Evolutionary conservation across 2,329 filamentous ascomycete species (phyloP).

Genomic region (Ophiostoma himal-ulmi): DNA sequence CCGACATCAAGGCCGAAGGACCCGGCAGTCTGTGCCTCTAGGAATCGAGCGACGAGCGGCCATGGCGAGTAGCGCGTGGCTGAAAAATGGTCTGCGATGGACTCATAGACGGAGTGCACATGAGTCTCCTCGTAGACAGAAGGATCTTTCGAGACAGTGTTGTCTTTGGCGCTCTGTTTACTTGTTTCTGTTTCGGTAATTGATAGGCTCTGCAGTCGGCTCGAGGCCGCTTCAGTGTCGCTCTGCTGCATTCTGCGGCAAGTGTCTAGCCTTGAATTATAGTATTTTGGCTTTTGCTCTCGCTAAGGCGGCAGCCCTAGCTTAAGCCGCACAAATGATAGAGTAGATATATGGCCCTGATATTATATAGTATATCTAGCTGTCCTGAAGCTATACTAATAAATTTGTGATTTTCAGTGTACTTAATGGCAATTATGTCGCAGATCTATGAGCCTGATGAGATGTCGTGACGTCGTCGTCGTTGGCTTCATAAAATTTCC

Average conservation of each 20-base stretch:
- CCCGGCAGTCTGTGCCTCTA: constrained; percentile 59
- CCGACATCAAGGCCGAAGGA: constrained; percentile 84
- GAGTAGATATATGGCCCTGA: not conserved
- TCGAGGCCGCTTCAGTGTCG: not conserved
- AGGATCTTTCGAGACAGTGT: constrained; percentile 8
- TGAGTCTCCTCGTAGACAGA: constrained; percentile 73
- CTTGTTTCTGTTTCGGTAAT: not conserved
- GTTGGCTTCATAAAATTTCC: constrained; percentile 8
- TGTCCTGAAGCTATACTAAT: no score
- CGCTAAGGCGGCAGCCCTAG: not conserved
- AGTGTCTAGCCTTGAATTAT: not conserved
- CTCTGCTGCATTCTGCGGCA: not conserved
- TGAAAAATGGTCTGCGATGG: constrained; percentile 79
- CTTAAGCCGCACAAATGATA: no score
- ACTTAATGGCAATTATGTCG: not conserved
- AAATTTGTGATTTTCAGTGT: not conserved
- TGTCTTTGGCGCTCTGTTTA: not conserved
- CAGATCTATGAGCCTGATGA: not conserved
- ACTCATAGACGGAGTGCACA: constrained; percentile 87
- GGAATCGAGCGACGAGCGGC: constrained; percentile 81
- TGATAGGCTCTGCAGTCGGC: not conserved
- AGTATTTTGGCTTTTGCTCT: not conserved
- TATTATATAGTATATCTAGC: not conserved
- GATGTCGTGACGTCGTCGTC: not conserved
- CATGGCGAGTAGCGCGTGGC: constrained; percentile 78